phyloP scores from a whole-genome alignment of 2,329 filamentous ascomycete genomes.

The Apiospora pterosperma region DNA sequence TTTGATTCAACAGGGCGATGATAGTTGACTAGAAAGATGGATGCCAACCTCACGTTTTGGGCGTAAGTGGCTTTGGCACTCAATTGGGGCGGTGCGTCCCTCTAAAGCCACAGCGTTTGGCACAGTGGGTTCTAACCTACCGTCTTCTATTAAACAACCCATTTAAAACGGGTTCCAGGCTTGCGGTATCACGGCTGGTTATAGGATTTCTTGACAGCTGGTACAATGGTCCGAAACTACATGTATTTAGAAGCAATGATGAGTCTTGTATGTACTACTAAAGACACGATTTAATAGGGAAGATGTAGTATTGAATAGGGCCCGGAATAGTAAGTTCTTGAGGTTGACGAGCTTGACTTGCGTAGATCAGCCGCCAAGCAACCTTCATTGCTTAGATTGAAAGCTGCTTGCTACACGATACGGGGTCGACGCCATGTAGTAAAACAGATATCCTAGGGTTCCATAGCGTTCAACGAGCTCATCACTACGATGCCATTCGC shows the following conservation, averaged over 20 bases:
- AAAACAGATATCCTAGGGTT: not conserved
- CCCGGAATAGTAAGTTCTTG: too few species aligned
- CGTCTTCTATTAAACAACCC: not conserved
- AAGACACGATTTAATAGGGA: too few species aligned
- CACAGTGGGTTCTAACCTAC: not conserved
- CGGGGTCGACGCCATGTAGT: not conserved
- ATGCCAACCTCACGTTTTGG: not conserved
- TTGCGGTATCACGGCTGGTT: not conserved
- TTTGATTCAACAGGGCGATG: not conserved
- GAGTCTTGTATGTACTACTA: too few species aligned
- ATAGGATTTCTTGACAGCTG: not conserved
- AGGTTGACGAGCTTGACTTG: not conserved
- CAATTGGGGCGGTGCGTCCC: not conserved
- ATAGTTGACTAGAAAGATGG: not conserved
- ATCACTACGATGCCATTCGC: not conserved
- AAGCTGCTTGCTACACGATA: not conserved
- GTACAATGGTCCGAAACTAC: not conserved
- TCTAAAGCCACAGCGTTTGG: not conserved
- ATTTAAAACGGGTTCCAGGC: not conserved
- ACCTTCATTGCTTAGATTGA: not conserved
- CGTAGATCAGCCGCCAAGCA: not conserved
- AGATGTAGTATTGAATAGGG: not conserved
- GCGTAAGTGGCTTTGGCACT: not conserved
- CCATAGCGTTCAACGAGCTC: not conserved
- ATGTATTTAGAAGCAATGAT: too few species aligned